A percentile compares a stretch with the other conserved stretches of the same genome.
Evolutionary conservation across 1,284 basidiomycete species (phyloP).

Genomic region (Papiliotrema nemorosa): DNA sequence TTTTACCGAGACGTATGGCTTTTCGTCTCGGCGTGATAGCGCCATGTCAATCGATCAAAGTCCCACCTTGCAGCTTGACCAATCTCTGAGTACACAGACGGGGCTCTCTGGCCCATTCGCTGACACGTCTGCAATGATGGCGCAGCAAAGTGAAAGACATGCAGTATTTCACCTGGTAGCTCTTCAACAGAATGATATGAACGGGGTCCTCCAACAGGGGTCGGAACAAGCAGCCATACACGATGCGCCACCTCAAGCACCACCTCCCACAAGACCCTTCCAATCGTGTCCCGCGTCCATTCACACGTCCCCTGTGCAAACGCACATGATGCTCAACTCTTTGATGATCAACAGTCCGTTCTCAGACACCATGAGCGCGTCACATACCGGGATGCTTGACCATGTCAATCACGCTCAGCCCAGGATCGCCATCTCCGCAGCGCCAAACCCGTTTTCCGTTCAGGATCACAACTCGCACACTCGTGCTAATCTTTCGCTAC

Average conservation of each 20-base stretch:
- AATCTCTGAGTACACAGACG: too few relatives aligned
- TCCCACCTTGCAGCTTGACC: too few relatives aligned
- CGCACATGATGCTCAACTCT: background rate
- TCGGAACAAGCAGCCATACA: background rate
- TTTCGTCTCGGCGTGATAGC: too few relatives aligned
- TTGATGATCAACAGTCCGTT: background rate
- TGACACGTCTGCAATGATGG: too few relatives aligned
- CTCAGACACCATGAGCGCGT: background rate
- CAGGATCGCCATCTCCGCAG: background rate
- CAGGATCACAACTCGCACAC: too few relatives aligned
- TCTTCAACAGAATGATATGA: too few relatives aligned
- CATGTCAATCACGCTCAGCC: background rate
- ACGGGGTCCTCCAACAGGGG: background rate
- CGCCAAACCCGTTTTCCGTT: background rate
- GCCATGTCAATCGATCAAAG: too few relatives aligned
- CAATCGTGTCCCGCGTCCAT: constrained; percentile 7
- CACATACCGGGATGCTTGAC: background rate
- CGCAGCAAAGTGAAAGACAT: too few relatives aligned
- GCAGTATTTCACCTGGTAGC: too few relatives aligned
- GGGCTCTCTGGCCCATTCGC: too few relatives aligned
- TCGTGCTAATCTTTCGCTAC: background rate
- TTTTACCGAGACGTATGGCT: too few relatives aligned
- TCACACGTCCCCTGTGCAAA: background rate
- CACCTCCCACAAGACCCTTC: background rate
- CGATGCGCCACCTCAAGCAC: background rate